phyloP scores from a whole-genome alignment of 2,329 filamentous ascomycete genomes.

The Corniculantispora saksenae region DNA sequence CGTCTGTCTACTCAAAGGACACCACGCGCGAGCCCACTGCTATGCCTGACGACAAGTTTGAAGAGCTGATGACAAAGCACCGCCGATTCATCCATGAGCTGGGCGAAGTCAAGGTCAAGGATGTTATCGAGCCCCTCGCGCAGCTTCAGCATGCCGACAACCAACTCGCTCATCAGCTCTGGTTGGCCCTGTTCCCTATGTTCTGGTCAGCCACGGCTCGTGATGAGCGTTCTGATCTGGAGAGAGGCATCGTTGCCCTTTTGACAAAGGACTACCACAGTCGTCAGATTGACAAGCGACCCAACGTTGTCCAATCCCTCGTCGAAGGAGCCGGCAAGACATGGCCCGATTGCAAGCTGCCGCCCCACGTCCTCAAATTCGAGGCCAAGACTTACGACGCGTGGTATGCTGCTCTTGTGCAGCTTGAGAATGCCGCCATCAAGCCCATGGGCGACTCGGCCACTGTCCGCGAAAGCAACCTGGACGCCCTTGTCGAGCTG shows the following conservation, averaged over 20 bases:
- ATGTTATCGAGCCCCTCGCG: constrained; percentile 84
- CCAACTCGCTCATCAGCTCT: constrained; percentile 81
- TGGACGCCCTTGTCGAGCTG: constrained; percentile 92
- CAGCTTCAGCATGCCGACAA: constrained; percentile 91
- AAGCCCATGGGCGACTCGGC: constrained; percentile 82
- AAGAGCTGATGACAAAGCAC: constrained; percentile 75
- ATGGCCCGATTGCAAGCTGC: constrained; percentile 85
- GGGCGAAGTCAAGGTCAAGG: constrained; percentile 81
- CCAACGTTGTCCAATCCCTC: constrained; percentile 92
- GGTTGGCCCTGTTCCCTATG: constrained; percentile 87
- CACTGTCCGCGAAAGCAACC: constrained; percentile 85
- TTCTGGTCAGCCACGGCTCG: constrained; percentile 87
- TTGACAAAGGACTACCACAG: constrained; percentile 95
- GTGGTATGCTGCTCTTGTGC: constrained; percentile 93
- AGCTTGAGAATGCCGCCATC: constrained; percentile 86
- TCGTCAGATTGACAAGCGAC: constrained; percentile 89
- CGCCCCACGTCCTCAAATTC: constrained; percentile 94
- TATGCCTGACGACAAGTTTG: constrained; percentile 81
- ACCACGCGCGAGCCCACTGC: constrained; percentile 61
- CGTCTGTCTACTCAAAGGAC: constrained; percentile 73
- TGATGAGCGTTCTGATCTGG: constrained; percentile 87
- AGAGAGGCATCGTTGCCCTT: constrained; percentile 86
- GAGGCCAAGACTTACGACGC: constrained; percentile 90
- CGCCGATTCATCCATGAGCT: constrained; percentile 82
- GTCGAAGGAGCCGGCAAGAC: constrained; percentile 84